These are phyloP conservation scores for Paramecium primaurelia DNA, from an alignment of 73 alveolate genomes.

Conservation along the genomic window DNA sequence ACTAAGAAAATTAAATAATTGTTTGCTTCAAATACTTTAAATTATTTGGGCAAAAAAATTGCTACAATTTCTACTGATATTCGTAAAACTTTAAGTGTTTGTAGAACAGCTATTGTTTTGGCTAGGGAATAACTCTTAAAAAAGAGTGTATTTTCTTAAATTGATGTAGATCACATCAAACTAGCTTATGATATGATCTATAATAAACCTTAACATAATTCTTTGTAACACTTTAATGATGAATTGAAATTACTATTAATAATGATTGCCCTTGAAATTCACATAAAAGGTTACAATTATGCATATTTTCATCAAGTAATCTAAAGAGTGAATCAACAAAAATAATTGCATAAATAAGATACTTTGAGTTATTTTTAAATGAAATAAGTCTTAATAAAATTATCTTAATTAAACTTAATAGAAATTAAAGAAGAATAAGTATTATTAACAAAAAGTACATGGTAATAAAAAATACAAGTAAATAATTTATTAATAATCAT, in stretches of 20 bases:
- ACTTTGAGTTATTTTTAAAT: not conserved
- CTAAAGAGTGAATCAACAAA: not conserved
- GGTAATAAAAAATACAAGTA: not conserved
- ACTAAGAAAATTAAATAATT: constrained; percentile 63
- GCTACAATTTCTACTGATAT: constrained; percentile 89
- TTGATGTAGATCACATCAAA: constrained; percentile 42
- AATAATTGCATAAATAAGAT: not conserved
- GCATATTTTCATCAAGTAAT: not conserved
- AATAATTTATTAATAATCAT: not conserved
- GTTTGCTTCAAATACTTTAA: constrained; percentile 69
- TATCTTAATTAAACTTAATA: not conserved
- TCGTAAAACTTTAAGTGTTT: constrained; percentile 81
- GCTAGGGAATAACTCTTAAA: constrained; percentile 47
- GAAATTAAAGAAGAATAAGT: not conserved
- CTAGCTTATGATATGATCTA: constrained; percentile 37
- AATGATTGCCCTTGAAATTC: constrained; percentile 48
- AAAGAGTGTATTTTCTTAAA: not conserved
- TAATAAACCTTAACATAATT: not conserved
- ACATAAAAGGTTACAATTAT: not conserved
- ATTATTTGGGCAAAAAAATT: constrained; percentile 79
- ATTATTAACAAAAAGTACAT: not conserved
- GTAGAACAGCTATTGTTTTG: constrained; percentile 85
- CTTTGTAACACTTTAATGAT: not conserved
- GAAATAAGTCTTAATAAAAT: not conserved
- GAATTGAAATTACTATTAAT: not conserved